phyloP scores from a whole-genome alignment of 345 rosid species.

The Anastatica hierochuntica region DNA sequence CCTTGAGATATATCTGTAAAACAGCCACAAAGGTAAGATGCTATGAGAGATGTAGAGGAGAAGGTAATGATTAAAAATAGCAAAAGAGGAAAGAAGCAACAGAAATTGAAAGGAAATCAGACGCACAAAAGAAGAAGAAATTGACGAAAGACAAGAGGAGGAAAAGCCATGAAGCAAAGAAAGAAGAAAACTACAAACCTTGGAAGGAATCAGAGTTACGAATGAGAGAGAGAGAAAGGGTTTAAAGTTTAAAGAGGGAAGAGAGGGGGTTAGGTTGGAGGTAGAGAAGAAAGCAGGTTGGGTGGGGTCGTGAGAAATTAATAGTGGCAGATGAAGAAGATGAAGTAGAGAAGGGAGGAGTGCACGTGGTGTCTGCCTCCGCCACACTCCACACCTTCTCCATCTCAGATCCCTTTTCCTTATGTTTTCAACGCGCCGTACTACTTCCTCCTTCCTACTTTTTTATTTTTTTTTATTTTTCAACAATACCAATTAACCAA shows the following conservation, averaged over 20 bases:
- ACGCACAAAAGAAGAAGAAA: no score
- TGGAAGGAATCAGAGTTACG: background rate
- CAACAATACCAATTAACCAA: no score
- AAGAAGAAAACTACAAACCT: background rate
- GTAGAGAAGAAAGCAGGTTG: slow-evolving; percentile 33
- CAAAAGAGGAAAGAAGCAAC: no score
- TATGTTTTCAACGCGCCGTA: no score
- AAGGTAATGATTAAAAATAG: no score
- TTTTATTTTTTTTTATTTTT: no score
- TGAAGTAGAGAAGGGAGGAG: slow-evolving; percentile 13
- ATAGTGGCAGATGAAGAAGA: slow-evolving; percentile 24
- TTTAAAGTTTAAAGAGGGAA: slow-evolving; percentile 23
- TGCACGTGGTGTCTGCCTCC: slow-evolving; percentile 59
- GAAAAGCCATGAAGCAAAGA: no score
- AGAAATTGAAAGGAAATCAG: no score
- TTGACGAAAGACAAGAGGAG: no score
- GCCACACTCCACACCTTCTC: slow-evolving; percentile 29
- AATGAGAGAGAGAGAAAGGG: background rate
- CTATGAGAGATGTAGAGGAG: no score
- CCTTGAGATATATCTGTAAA: slow-evolving; percentile 56
- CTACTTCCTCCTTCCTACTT: no score
- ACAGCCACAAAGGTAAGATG: background rate
- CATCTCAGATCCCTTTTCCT: no score
- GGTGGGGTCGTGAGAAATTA: slow-evolving; percentile 29
- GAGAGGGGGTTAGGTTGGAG: slow-evolving; percentile 47